Evolutionary conservation across 495 filamentous ascomycete species (phyloP), one percentile per base, ranked within the genome.

Genomic region (Penicillium verhagenii): DNA sequence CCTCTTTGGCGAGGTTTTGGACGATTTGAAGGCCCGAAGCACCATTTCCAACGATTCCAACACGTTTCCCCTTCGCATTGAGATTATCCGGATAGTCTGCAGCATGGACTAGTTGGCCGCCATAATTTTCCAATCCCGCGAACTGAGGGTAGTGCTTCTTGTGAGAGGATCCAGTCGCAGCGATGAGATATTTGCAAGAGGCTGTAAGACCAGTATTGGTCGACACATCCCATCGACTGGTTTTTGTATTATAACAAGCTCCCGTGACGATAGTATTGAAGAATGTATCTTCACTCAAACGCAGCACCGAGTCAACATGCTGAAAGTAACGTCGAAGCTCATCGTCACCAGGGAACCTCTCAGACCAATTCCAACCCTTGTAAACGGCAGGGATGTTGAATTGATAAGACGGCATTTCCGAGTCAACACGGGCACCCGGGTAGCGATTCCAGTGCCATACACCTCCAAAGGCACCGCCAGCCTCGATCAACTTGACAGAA

Each of bases 381-480:
- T 72, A 83, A 20, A 80, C 69, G 26, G 80, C 74, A 20, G 75
- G 74, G 23, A 72, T 72, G 20, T 73, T 74, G 51, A 75, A 77
- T 57, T 82, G 67, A 59, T 83, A 83, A 13, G 72, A 61, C 1
- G 78, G 79, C 11, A 79, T 69, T 26, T 75, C 67, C 2, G 72
- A 70, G 59, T 84, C 81, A 9, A 83, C 79, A 2, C 75, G 64
- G 9, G 61, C 61, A 19, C 66, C 64, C 4, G 81, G 81, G 53
- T 83, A 84, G 19, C 72, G 57, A 55, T 81, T 83, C 77, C 74
- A 78, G 46, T 74, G 60, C 80, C 80, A 82, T n/a, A 73, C 70
- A 7, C 81, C 81, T 2, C 80, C 81, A 45, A 78, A 67, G 43
- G 70, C 70, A 13, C 58, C 54, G 16, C 76, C 79, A 1, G 76